These are phyloP conservation scores for Emmonsiellopsis sp. DNA, from an alignment of 2,329 filamentous ascomycete species.

Conservation along the genomic window DNA sequence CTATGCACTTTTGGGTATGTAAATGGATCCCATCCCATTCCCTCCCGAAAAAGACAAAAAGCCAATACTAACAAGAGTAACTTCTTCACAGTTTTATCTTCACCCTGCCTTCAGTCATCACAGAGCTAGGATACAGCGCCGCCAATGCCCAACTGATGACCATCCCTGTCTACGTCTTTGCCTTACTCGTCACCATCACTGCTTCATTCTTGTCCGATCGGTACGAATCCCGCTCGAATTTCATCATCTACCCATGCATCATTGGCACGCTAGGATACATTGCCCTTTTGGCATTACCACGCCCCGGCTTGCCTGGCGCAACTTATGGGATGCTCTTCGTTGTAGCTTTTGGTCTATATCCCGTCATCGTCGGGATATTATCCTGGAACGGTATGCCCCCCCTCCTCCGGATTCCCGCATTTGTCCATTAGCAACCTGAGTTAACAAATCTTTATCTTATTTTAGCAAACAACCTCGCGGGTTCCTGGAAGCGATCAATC, in stretches of 20 bases:
- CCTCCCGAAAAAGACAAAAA: no score
- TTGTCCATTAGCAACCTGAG: no score
- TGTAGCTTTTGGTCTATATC: background rate
- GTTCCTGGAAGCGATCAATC: background rate
- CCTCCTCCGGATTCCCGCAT: no score
- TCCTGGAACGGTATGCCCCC: background rate
- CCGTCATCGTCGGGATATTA: background rate
- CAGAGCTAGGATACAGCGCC: conserved; percentile 17
- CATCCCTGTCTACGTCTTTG: conserved; percentile 19
- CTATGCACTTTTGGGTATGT: no score
- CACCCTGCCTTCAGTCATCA: conserved; percentile 16
- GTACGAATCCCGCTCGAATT: conserved; percentile 17
- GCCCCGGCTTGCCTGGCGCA: background rate
- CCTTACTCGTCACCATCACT: conserved; percentile 14
- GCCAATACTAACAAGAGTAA: no score
- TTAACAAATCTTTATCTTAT: no score
- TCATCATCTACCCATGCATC: conserved; percentile 4
- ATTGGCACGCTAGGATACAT: background rate
- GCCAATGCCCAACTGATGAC: conserved; percentile 23
- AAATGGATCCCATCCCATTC: no score
- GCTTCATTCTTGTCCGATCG: conserved; percentile 18
- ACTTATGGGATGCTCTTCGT: background rate
- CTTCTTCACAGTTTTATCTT: conserved; percentile 10
- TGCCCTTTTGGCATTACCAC: background rate
- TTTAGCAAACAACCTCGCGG: background rate